phyloP scores from a whole-genome alignment of 257 asterid species.

The Solanum megistacrolobum region DNA sequence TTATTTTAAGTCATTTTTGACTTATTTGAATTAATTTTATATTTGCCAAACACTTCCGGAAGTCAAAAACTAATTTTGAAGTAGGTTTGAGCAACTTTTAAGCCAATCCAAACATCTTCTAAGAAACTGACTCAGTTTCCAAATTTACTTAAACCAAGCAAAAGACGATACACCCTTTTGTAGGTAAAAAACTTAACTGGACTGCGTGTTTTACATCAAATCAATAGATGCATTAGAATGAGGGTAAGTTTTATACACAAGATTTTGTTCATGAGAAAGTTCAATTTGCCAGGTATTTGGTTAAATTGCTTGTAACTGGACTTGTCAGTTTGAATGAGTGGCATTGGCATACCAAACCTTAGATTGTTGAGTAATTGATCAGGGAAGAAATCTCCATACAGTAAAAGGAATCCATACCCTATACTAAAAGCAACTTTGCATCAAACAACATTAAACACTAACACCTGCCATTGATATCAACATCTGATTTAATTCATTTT shows the following conservation, averaged over 20 bases:
- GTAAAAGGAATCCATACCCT: not conserved
- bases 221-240: not conserved
- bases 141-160: not conserved
- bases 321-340: not conserved
- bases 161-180: not conserved
- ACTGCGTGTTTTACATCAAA: not conserved
- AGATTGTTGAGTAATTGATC: not conserved
- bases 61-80: not conserved
- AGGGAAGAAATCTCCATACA: not conserved
- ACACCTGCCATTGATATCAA: not conserved
- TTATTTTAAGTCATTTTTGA: not conserved
- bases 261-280: not conserved
- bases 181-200: not conserved
- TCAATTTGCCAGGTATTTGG: fast-evolving
- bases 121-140: not conserved
- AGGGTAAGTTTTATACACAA: not conserved
- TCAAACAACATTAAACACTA: not conserved
- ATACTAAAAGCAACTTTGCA: not conserved
- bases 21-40: not conserved
- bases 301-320: not conserved
- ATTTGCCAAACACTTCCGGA: not conserved
- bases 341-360: not conserved
- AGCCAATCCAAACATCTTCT: not conserved
- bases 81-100: not conserved
- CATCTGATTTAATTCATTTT: not conserved